A percentile compares a stretch with the other conserved stretches of the same genome.
Conservation (phyloP, 805 yeast species). For the Zygoascus biomembranicola region DNA sequence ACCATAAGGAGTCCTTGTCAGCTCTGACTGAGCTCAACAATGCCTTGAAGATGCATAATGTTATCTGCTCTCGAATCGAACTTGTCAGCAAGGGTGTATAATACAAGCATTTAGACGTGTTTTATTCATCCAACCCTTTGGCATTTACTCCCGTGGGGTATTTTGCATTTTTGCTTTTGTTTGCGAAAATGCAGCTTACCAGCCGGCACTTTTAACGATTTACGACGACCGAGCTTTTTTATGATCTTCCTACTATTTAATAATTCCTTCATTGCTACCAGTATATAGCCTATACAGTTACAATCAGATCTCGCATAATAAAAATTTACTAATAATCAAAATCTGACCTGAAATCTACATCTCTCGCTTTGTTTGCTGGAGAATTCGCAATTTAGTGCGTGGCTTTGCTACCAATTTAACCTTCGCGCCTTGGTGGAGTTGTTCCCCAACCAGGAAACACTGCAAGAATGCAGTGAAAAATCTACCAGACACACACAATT, state of each 20-base stretch:
- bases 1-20: conserved; percentile 16
- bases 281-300: background rate
- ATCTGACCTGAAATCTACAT: no score
- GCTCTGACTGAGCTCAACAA: conserved; percentile 20
- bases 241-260: background rate
- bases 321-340: no score
- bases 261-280: background rate
- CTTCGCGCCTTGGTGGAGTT: no score
- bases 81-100: conserved; percentile 27
- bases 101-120: background rate
- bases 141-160: background rate
- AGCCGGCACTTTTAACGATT: background rate
- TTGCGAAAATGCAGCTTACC: no score
- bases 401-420: no score
- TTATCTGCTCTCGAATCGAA: conserved; percentile 23
- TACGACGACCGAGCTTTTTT: background rate
- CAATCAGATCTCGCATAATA: background rate
- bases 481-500: no score
- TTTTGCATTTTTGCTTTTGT: background rate
- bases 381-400: no score
- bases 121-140: background rate
- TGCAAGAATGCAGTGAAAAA: no score
- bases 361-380: no score
- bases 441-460: no score
- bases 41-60: conserved; percentile 21